Percentiles rank a stretch among this genome's conserved stretches.
Conservation (phyloP, 495 filamentous ascomycete species). For the Melanomma pulvis-pyrius region DNA sequence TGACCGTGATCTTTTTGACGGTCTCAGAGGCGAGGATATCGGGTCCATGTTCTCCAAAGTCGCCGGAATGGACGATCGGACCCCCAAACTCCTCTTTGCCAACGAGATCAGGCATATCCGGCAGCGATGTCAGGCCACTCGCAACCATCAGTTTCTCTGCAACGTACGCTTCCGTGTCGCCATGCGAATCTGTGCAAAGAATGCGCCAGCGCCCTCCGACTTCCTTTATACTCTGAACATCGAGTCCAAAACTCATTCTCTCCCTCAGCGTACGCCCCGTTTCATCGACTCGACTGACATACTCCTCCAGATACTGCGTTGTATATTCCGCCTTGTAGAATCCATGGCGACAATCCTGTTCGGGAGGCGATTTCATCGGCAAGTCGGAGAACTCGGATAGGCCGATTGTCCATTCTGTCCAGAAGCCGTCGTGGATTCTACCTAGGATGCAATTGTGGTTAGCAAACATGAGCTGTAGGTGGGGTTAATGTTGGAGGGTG, state of each 20-base stretch:
- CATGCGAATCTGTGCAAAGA: neutral
- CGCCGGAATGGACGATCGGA: slow-evolving; percentile 46
- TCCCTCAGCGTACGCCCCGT: neutral
- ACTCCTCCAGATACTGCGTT: slow-evolving; percentile 5
- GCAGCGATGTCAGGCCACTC: slow-evolving; percentile 50
- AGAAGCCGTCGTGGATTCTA: slow-evolving; percentile 4
- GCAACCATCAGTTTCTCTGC: slow-evolving; percentile 50
- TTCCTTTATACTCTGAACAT: neutral
- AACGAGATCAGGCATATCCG: slow-evolving; percentile 46
- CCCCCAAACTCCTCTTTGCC: slow-evolving; percentile 34
- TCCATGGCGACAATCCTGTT: neutral
- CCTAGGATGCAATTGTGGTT: neutral
- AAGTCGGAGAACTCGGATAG: slow-evolving; percentile 13
- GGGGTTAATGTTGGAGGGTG: neutral
- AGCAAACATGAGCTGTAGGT: neutral
- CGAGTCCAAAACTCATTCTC: neutral
- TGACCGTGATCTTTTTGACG: neutral
- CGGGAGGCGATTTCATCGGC: neutral
- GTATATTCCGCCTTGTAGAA: slow-evolving; percentile 6
- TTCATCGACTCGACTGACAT: neutral
- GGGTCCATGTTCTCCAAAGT: slow-evolving; percentile 32
- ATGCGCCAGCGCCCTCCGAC: neutral
- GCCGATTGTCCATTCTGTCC: slow-evolving; percentile 12
- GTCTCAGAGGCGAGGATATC: neutral
- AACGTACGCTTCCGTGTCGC: neutral